Percentiles rank a stretch among this genome's conserved stretches.
Evolutionary conservation across 768 basidiomycete species (phyloP).

Genomic region (Dentipellis fragilis): DNA sequence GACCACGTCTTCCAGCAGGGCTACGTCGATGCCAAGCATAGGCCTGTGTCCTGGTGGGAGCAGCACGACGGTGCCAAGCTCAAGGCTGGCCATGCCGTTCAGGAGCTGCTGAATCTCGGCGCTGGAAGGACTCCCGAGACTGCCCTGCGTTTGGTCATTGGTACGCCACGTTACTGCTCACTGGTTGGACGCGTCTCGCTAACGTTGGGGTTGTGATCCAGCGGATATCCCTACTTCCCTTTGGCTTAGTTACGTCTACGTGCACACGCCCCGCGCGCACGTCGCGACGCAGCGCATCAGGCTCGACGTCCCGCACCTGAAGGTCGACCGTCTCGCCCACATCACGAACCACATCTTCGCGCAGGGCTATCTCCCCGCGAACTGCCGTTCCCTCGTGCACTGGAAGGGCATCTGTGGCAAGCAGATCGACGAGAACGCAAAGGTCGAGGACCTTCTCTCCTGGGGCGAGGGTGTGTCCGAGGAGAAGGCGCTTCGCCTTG

Average conservation of each 20-base stretch:
- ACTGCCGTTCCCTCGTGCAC: constrained; percentile 27
- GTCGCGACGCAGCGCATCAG: constrained; percentile 34
- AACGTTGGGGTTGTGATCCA: constrained; percentile 12
- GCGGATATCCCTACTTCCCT: constrained; percentile 30
- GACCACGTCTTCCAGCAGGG: constrained; percentile 36
- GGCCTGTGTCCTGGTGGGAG: constrained; percentile 36
- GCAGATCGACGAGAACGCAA: constrained; percentile 19
- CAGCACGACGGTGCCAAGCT: constrained; percentile 28
- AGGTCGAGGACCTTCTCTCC: constrained; percentile 19
- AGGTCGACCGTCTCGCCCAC: constrained; percentile 32
- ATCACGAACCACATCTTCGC: constrained; percentile 38
- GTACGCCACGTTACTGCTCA: constrained; percentile 18
- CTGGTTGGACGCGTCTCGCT: not conserved
- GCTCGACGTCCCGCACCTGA: constrained; percentile 22
- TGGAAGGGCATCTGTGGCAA: constrained; percentile 32
- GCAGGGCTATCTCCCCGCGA: constrained; percentile 26
- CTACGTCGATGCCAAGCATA: constrained; percentile 33
- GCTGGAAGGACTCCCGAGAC: constrained; percentile 32
- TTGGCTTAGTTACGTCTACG: constrained; percentile 37
- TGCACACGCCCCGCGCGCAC: constrained; percentile 21
- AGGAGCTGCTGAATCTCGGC: constrained; percentile 27
- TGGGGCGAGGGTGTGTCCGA: constrained; percentile 26
- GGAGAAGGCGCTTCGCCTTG: constrained; percentile 25
- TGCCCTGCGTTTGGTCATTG: constrained; percentile 36
- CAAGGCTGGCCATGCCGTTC: constrained; percentile 25